Evolutionary conservation across 192 early-diverging fungal genomes (phyloP), one percentile per base, ranked within the genome.

Genomic region (Funneliformis geosporum): DNA sequence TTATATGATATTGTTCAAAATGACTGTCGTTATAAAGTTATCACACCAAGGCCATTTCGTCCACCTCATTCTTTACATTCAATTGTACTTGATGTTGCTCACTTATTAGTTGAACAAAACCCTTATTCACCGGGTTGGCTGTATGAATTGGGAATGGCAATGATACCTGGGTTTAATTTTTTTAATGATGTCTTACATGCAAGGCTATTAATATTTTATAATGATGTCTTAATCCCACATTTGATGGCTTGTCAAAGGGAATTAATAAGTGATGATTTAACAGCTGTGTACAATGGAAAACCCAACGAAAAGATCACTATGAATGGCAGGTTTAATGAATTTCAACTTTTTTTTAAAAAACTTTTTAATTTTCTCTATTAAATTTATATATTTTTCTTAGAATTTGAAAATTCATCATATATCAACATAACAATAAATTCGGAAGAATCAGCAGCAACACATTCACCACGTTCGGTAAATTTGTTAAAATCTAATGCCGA

Each of bases 1-100:
- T 65, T 90, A 9, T 81, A 83, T 7, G 89, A 90, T 39, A 73
- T 90, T 8, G 80, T 90, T n/a, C 81, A 84, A 1, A 87, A 90
- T 73, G 89, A 90, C 55, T 88, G 88, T 75, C 86, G 86, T 16
- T 90, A 85, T 74, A 83, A 73, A 76, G 65, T 85, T 38, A 77
- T 79, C 9, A 73, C 83, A 16, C 86, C 86, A 10, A 83, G 86
- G 39, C 89, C 88, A 23, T 84, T 82, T 38, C 85, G 88, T 11
- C 89, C 89, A 44, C 86, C 87, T 8, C 85, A 84, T 78, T 79
- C 81, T 1, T 79, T 90, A 55, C 89, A 90, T 33, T 79, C 84
- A 10, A 70, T 88, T 21, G 74, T 87, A 7, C 64, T 90, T 8
- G 89, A 90, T 73, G 81, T 90, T 10, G 86, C 84, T 25, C 44